Conservation (phyloP, 306 rosid genomes). For the Parietaria judaica region DNA sequence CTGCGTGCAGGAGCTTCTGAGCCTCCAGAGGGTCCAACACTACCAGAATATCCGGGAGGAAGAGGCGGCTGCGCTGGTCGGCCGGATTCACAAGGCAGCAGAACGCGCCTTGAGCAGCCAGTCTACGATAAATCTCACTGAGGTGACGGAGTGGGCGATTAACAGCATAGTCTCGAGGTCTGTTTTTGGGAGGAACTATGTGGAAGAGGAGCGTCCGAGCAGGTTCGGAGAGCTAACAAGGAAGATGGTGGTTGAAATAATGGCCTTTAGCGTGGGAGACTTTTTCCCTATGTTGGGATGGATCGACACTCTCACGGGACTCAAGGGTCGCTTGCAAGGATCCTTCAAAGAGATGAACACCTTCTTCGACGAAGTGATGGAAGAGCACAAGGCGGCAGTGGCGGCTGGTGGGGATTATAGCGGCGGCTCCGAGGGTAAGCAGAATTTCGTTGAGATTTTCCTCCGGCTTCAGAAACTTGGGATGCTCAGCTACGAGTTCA, state of each 20-base stretch:
- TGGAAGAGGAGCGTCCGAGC: background rate
- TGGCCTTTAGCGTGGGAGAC: constrained; percentile 27
- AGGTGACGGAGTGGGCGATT: constrained; percentile 16
- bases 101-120: background rate
- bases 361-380: constrained; percentile 23
- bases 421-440: background rate
- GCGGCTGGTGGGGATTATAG: background rate
- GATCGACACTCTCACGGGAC: constrained; percentile 31
- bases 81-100: background rate
- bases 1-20: constrained; percentile 29
- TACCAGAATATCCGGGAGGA: constrained; percentile 16
- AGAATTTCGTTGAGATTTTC: constrained; percentile 18
- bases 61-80: constrained; percentile 13
- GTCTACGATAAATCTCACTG: constrained; percentile 7
- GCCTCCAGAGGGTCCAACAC: constrained; percentile 20
- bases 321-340: constrained; percentile 5
- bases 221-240: constrained; percentile 11
- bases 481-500: constrained; percentile 8
- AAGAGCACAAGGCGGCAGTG: constrained; percentile 12
- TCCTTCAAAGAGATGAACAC: constrained; percentile 7
- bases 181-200: constrained; percentile 21
- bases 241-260: background rate
- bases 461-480: constrained; percentile 10
- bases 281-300: constrained; percentile 30
- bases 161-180: constrained; percentile 19